Base-by-base conservation (phyloP, 345 rosid species). In the Hirschfeldia incana region DNA sequence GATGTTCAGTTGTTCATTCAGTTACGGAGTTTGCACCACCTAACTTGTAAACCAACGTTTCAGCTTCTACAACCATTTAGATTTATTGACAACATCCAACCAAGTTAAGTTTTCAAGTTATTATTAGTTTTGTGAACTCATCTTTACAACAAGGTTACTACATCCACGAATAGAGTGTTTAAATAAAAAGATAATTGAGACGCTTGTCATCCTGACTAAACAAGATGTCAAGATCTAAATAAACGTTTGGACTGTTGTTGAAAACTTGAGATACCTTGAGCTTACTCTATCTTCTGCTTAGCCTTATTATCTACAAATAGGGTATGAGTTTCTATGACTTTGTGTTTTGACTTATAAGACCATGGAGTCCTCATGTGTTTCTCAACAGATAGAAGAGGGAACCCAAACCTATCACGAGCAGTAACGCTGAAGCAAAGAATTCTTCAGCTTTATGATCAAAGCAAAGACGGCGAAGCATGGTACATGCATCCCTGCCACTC, bases 391-490 rank as follows among this genome's bases (percentile, higher is more conserved):
- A 44, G 55, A 44, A 49, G 55, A 49, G 55, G 55, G 55, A 6
- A 37, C 13, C 70, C 26, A 16, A 68, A 69, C 29, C 57, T 29
- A 74, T 79, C 37, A 62, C 17, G 55, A 63, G 62, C 44, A 57
- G 67, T 78, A 72, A 79, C 70, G 71, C 21, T 86, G 80, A 61
- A 93, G 72, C 82, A 79, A 87, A 65, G 30, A 69, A 61, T 64
- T 77, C 85, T 91, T 95, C 76, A 93, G 79, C 90, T 80, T 89
- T 74, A 85, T 69, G 34, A 93, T 33, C 75, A 88, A 72, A 58
- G 88, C 89, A 78, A 90, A 95, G 73, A 93, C 51, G 15, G 87
- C 85, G 3, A 85, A 95, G 83, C 96, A 93, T 0, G 93, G 91
- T 65, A 91, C 2, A 71, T 90, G 90, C 90, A 86, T 70, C 82